These are phyloP conservation scores for Porphyra umbilicalis DNA, from an alignment of 31 red algal species.

Conservation along the genomic window DNA sequence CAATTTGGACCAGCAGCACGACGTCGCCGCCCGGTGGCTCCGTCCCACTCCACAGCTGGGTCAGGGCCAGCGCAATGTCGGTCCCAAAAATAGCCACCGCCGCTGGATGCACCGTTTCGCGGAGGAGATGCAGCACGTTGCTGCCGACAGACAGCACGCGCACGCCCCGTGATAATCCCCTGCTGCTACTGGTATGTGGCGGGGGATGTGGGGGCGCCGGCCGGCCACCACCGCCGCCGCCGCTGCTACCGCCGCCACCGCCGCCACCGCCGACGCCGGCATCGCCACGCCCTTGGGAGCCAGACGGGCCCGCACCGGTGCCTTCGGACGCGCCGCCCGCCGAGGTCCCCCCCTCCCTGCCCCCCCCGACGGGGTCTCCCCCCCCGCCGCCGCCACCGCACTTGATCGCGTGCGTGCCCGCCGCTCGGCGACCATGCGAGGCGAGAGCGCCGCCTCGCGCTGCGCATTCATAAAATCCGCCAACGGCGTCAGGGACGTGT, in stretches of 20 bases:
- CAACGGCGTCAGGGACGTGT: neutral
- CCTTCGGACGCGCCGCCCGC: no score
- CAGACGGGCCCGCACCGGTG: no score
- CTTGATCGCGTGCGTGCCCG: neutral
- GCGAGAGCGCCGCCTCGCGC: neutral
- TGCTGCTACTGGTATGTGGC: neutral
- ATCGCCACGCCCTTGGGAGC: neutral
- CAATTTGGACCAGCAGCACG: neutral
- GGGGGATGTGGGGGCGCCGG: neutral
- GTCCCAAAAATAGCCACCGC: conserved; percentile 1
- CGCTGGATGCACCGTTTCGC: neutral
- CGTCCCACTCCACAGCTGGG: neutral
- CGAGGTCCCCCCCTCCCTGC: no score
- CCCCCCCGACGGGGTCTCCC: neutral
- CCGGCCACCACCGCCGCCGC: neutral
- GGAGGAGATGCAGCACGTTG: neutral
- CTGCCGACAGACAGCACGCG: neutral
- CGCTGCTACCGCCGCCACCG: neutral
- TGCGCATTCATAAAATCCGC: neutral
- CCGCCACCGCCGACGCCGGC: neutral
- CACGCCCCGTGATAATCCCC: neutral
- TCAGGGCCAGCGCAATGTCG: neutral
- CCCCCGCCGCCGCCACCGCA: neutral
- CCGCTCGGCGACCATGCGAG: neutral
- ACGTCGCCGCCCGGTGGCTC: neutral